Evolutionary conservation across 1,284 basidiomycete genomes (phyloP).

Genomic region (Coniferiporia sulphurascens): DNA sequence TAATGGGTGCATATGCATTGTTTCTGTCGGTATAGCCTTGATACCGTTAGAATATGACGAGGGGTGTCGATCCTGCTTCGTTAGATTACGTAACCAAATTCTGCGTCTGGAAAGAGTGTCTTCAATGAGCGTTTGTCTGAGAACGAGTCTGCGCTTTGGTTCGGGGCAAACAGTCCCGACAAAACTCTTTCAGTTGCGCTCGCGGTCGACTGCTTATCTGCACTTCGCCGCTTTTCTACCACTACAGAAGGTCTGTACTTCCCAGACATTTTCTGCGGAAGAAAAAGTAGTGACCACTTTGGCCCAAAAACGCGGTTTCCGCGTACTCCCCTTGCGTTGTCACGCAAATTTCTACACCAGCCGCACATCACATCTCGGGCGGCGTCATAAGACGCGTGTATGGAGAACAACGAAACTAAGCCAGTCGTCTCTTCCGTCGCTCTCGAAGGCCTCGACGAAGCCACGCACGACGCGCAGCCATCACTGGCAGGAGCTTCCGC

Average conservation of each 20-base stretch:
- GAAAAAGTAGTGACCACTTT: background rate
- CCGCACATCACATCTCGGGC: slow-evolving; percentile 11
- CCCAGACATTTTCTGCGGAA: background rate
- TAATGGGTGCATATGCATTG: background rate
- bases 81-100: background rate
- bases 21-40: background rate
- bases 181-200: background rate
- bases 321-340: slow-evolving; percentile 4
- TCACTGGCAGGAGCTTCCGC: background rate
- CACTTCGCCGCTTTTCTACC: background rate
- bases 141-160: background rate
- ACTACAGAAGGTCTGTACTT: slow-evolving; percentile 10
- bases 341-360: slow-evolving; percentile 1
- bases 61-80: background rate
- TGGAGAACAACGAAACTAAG: slow-evolving; percentile 58
- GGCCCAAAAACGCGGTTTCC: slow-evolving; percentile 4
- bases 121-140: background rate
- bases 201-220: background rate
- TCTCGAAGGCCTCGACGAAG: slow-evolving; percentile 27
- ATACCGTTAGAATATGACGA: no score
- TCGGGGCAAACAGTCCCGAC: background rate
- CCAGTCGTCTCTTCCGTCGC: slow-evolving; percentile 38
- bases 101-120: background rate
- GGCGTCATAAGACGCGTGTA: slow-evolving; percentile 74
- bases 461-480: slow-evolving; percentile 18